Percentiles rank a stretch among this genome's conserved stretches.
Conservation (phyloP, 495 filamentous ascomycete species). For the Schizothecium vesticola region DNA sequence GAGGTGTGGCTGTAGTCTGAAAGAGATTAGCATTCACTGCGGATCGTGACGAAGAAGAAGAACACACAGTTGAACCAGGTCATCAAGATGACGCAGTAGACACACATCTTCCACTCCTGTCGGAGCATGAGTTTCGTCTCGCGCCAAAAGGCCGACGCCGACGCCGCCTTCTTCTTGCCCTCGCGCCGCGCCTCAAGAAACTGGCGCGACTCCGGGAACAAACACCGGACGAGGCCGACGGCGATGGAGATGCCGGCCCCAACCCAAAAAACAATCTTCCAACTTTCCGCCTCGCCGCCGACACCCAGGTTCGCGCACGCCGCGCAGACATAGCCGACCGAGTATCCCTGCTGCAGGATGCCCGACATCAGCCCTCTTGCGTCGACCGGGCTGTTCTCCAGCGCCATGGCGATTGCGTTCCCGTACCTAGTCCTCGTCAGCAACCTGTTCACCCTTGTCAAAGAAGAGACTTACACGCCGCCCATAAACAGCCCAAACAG, state of each 20-base stretch:
- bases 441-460: not conserved
- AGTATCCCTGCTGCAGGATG: conserved; percentile 72
- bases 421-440: conserved; percentile 46
- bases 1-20: conserved; percentile 59
- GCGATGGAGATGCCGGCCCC: conserved; percentile 56
- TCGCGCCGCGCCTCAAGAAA: conserved; percentile 59
- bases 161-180: conserved; percentile 43
- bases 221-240: conserved; percentile 57
- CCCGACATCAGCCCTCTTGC: conserved; percentile 72
- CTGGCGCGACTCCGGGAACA: conserved; percentile 66
- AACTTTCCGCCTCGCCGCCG: conserved; percentile 49
- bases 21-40: not conserved
- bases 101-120: conserved; percentile 63
- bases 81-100: conserved; percentile 70
- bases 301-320: conserved; percentile 65
- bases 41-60: not conserved
- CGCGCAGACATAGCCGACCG: conserved; percentile 68
- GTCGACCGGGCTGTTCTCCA: conserved; percentile 68
- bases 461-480: conserved; percentile 45
- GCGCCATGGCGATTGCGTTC: conserved; percentile 73
- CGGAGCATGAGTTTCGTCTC: conserved; percentile 58
- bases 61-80: conserved; percentile 51
- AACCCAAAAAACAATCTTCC: conserved; percentile 60
- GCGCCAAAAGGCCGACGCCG: conserved; percentile 51
- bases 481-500: conserved; percentile 82